These are phyloP conservation scores for Rauvolfia tetraphylla DNA, from an alignment of 257 asterid genomes.

Conservation along the genomic window DNA sequence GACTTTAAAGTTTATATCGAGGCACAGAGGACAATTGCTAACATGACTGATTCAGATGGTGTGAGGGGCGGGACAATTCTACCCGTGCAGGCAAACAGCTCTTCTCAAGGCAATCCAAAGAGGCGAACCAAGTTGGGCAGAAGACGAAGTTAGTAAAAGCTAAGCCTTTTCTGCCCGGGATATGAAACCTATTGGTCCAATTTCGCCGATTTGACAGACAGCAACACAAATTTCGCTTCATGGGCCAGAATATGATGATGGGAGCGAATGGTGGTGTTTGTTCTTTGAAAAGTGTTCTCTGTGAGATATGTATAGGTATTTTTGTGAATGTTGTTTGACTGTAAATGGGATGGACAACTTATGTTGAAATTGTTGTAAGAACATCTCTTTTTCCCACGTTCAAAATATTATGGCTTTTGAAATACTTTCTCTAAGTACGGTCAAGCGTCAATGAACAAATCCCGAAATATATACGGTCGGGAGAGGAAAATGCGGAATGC, in stretches of 20 bases:
- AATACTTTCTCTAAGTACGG: no score
- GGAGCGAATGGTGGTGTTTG: background rate
- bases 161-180: background rate
- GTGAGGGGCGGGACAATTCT: slow-evolving; percentile 67
- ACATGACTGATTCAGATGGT: slow-evolving; percentile 51
- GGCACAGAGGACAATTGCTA: slow-evolving; percentile 51
- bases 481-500: no score
- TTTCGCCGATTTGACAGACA: background rate
- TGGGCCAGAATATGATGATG: background rate
- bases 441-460: no score
- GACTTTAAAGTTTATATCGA: slow-evolving; percentile 67
- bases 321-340: background rate
- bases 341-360: background rate
- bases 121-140: slow-evolving; percentile 57
- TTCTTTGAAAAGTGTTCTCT: background rate
- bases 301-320: background rate
- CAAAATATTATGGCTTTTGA: no score
- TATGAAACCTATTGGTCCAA: background rate
- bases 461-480: no score
- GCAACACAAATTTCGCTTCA: background rate
- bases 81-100: slow-evolving; percentile 51
- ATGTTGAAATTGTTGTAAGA: no score
- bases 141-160: slow-evolving; percentile 32
- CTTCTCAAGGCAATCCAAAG: slow-evolving; percentile 47
- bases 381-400: no score